A percentile compares a stretch with the other conserved stretches of the same genome.
These are phyloP conservation scores for Aspergillus ellipticus DNA, from an alignment of 495 filamentous ascomycete genomes.

Conservation along the genomic window DNA sequence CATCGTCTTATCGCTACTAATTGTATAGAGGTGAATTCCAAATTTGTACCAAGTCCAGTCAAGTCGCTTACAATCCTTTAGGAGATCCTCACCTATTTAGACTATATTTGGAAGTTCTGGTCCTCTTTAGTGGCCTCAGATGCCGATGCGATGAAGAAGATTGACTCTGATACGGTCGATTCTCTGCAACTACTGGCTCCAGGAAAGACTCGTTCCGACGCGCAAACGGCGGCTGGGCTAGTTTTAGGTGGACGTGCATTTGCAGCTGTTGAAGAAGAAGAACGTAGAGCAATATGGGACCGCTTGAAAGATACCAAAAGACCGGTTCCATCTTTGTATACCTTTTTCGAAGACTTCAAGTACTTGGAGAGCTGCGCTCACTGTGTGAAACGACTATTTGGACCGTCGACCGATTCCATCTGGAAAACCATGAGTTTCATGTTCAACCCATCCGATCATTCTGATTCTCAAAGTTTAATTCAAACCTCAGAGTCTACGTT, in stretches of 20 bases:
- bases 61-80: too few relatives aligned
- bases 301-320: conserved; percentile 16
- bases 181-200: conserved; percentile 15
- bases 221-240: conserved; percentile 5
- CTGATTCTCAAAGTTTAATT: conserved; percentile 11
- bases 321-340: conserved; percentile 30
- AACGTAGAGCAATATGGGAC: conserved; percentile 22
- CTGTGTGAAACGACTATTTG: conserved; percentile 27
- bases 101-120: conserved; percentile 7
- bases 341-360: conserved; percentile 35
- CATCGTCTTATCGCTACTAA: too few relatives aligned
- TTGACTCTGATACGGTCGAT: conserved; percentile 7
- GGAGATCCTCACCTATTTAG: conserved; percentile 3
- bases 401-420: conserved; percentile 5
- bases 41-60: too few relatives aligned
- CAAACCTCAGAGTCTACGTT: conserved; percentile 26
- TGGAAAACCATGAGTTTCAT: conserved; percentile 12
- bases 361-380: conserved; percentile 25
- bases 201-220: conserved; percentile 18
- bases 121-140: conserved; percentile 1
- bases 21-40: too few relatives aligned
- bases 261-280: conserved; percentile 20
- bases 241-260: conserved; percentile 22
- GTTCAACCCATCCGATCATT: conserved; percentile 2
- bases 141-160: not conserved